Conservation (phyloP, 371 early-diverging fungal species). For the Batkoa obscura region DNA sequence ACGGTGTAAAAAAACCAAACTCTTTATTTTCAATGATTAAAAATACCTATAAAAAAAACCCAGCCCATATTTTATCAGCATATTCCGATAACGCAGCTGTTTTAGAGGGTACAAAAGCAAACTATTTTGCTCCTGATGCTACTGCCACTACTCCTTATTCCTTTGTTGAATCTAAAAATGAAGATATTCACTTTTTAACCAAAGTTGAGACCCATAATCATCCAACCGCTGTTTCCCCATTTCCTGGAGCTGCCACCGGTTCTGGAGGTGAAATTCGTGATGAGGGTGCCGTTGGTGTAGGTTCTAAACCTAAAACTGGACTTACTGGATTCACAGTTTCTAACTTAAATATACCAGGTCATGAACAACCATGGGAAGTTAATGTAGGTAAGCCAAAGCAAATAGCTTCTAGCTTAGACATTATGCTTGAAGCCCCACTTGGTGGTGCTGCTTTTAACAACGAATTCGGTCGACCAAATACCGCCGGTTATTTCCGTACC, state of each 20-base stretch:
- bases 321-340: conserved; percentile 84
- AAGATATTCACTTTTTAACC: conserved; percentile 66
- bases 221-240: conserved; percentile 94
- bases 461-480: conserved; percentile 91
- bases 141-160: conserved; percentile 15
- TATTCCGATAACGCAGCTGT: conserved; percentile 97
- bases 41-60: conserved; percentile 69
- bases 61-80: conserved; percentile 71
- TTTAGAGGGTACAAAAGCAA: conserved; percentile 54
- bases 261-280: conserved; percentile 96
- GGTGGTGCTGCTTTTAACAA: conserved; percentile 96
- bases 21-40: conserved; percentile 88
- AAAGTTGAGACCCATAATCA: conserved; percentile 98
- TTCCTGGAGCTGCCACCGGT: conserved; percentile 86
- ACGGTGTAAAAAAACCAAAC: conserved; percentile 47
- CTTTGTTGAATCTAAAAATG: conserved; percentile 25
- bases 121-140: conserved; percentile 40
- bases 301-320: conserved; percentile 87
- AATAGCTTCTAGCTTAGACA: conserved; percentile 77
- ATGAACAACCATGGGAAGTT: conserved; percentile 81
- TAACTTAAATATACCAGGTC: conserved; percentile 76
- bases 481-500: conserved; percentile 92
- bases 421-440: conserved; percentile 91
- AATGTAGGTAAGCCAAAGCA: conserved; percentile 71
- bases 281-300: conserved; percentile 90